Conservation (phyloP, 2,329 filamentous ascomycete species). For the Scleromitrula shiraiana region DNA sequence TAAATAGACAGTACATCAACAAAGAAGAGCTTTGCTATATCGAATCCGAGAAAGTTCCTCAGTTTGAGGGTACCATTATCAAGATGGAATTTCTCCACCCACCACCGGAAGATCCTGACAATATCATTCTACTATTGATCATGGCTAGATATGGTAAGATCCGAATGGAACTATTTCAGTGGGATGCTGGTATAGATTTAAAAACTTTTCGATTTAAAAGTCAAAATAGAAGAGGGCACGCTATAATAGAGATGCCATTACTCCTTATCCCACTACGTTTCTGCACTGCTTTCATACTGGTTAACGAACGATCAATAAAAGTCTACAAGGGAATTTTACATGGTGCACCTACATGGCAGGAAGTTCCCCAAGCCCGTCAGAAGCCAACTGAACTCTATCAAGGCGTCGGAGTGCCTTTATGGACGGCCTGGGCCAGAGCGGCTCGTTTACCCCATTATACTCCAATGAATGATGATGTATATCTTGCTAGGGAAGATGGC, state of each 20-base stretch:
- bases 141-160: constrained; percentile 41
- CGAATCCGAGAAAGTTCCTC: constrained; percentile 29
- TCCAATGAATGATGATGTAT: constrained; percentile 66
- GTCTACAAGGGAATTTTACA: constrained; percentile 48
- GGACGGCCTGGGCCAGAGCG: constrained; percentile 80
- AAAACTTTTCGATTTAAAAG: constrained; percentile 38
- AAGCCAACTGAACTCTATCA: constrained; percentile 31
- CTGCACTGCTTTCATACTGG: constrained; percentile 60
- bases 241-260: constrained; percentile 51
- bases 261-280: constrained; percentile 66
- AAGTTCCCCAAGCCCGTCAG: not conserved
- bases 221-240: constrained; percentile 35
- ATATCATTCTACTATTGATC: constrained; percentile 69
- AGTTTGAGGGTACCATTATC: constrained; percentile 65
- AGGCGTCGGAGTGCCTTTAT: constrained; percentile 47
- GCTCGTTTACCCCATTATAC: constrained; percentile 55
- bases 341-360: constrained; percentile 34
- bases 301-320: constrained; percentile 52
- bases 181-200: constrained; percentile 46
- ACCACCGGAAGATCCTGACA: constrained; percentile 53
- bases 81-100: constrained; percentile 83
- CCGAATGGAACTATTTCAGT: constrained; percentile 51
- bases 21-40: constrained; percentile 50
- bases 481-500: constrained; percentile 83
- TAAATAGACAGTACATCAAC: constrained; percentile 41